Conservation (phyloP, 352 stramenopile species). For the Globisporangium parvum region DNA sequence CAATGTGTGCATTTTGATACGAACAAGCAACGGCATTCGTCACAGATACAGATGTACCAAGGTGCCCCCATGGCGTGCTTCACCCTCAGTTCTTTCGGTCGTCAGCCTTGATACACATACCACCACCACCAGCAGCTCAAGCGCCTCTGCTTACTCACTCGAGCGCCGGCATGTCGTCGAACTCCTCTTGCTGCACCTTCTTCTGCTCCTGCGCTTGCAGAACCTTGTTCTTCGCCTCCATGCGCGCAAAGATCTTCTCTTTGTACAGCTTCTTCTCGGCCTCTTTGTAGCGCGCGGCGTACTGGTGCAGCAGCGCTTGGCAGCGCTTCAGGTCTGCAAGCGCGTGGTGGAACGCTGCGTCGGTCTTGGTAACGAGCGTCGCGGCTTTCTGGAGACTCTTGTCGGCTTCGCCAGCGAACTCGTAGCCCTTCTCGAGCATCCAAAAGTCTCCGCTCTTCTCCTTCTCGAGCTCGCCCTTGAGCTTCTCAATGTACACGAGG, state of each 20-base stretch:
- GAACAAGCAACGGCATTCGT: no score
- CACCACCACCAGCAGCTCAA: not conserved
- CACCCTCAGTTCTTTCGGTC: no score
- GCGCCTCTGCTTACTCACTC: constrained; percentile 30
- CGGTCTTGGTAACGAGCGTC: constrained; percentile 33
- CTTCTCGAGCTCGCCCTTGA: constrained; percentile 76
- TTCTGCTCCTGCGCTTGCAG: constrained; percentile 63
- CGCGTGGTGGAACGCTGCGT: constrained; percentile 51
- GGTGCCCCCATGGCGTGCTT: no score
- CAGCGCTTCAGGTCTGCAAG: constrained; percentile 63
- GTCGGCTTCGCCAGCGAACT: constrained; percentile 64
- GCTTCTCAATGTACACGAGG: constrained; percentile 76
- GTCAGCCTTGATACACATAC: no score
- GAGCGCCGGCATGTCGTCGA: constrained; percentile 78
- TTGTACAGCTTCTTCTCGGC: constrained; percentile 87
- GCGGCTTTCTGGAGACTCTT: constrained; percentile 61
- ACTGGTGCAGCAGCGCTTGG: constrained; percentile 51
- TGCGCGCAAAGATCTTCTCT: constrained; percentile 83
- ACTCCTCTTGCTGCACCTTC: constrained; percentile 60
- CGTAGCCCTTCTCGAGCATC: constrained; percentile 82
- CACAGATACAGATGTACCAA: no score
- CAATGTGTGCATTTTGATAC: no score
- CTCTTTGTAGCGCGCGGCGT: constrained; percentile 71
- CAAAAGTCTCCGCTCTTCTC: constrained; percentile 79
- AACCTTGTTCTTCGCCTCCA: constrained; percentile 78